These are phyloP conservation scores for Oxytropis ochrocephala DNA, from an alignment of 306 rosid genomes.

Conservation along the genomic window DNA sequence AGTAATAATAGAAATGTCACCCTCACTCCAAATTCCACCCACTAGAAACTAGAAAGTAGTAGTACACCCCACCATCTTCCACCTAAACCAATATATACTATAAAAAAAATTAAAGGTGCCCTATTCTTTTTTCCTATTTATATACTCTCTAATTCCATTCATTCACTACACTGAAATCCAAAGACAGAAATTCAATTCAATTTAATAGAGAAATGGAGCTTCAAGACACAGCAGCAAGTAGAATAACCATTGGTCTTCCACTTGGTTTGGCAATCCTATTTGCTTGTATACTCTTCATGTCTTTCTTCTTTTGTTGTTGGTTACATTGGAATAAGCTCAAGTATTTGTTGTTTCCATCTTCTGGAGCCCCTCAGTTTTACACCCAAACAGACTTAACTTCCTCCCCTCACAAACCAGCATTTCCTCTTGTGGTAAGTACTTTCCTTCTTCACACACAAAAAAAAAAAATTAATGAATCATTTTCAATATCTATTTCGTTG, in stretches of 20 bases:
- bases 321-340: slow-evolving; percentile 50
- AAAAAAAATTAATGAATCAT: background rate
- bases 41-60: background rate
- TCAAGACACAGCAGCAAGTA: slow-evolving; percentile 20
- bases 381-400: slow-evolving; percentile 18
- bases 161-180: background rate
- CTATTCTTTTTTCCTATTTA: background rate
- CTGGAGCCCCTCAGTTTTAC: slow-evolving; percentile 6
- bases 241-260: slow-evolving; percentile 44
- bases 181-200: background rate
- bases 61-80: slow-evolving; percentile 22
- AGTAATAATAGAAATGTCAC: slow-evolving; percentile 18
- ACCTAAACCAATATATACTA: slow-evolving; percentile 1
- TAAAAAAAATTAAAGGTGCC: background rate
- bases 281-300: slow-evolving; percentile 27
- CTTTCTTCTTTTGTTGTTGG: slow-evolving; percentile 52
- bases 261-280: slow-evolving; percentile 52
- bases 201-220: slow-evolving; percentile 29
- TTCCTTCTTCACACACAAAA: background rate
- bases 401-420: slow-evolving; percentile 29
- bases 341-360: slow-evolving; percentile 23
- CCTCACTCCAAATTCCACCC: slow-evolving; percentile 16
- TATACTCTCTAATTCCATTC: slow-evolving; percentile 2
- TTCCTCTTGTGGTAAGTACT: slow-evolving; percentile 32
- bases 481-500: too few species aligned